phyloP scores from a whole-genome alignment of 1,284 basidiomycete species.

The Athelia sp. region DNA sequence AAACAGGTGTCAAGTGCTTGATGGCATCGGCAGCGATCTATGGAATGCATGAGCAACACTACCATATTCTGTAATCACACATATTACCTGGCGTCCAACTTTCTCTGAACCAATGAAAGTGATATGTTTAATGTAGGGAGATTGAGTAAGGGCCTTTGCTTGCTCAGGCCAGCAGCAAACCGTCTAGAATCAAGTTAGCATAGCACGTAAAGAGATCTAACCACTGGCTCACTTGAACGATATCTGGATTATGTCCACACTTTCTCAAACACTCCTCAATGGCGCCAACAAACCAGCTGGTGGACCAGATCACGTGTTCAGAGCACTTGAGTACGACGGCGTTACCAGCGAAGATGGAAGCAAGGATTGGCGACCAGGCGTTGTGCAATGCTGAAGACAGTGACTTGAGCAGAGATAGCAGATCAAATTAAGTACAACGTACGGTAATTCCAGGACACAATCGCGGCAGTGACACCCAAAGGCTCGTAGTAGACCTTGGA shows the following conservation, averaged over 20 bases:
- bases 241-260: conserved; percentile 76
- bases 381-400: conserved; percentile 78
- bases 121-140: conserved; percentile 77
- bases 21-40: conserved; percentile 82
- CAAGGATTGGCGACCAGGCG: conserved; percentile 88
- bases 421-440: conserved; percentile 17
- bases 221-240: conserved; percentile 59
- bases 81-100: conserved; percentile 75
- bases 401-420: background rate
- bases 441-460: conserved; percentile 96
- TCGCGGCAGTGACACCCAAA: conserved; percentile 87
- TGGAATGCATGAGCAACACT: background rate
- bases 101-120: conserved; percentile 92
- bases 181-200: conserved; percentile 35
- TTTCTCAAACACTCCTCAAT: conserved; percentile 70
- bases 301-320: conserved; percentile 89
- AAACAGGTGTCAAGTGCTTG: conserved; percentile 82
- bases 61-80: background rate
- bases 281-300: conserved; percentile 75
- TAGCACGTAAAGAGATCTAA: conserved; percentile 1
- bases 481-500: conserved; percentile 86
- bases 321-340: conserved; percentile 90
- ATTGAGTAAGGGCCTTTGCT: conserved; percentile 78
- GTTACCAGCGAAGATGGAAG: conserved; percentile 88
- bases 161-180: conserved; percentile 88